Evolutionary conservation across 257 asterid genomes (phyloP).

Genomic region (Plantago major): DNA sequence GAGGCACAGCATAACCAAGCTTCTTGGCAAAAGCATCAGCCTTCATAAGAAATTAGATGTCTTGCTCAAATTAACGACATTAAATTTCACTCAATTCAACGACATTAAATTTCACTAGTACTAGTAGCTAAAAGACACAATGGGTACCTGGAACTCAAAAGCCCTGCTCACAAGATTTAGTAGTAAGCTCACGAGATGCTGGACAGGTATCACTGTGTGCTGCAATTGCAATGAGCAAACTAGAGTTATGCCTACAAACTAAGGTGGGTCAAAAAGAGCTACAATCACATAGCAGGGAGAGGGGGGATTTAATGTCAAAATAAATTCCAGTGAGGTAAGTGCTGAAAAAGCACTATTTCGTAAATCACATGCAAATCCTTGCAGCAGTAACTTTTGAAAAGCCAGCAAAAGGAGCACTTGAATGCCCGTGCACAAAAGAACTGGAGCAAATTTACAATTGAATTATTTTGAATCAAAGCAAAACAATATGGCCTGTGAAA

Average conservation of each 20-base stretch:
- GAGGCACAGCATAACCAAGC: constrained; percentile 76
- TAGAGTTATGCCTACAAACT: neutral
- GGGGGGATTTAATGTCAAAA: too few species aligned
- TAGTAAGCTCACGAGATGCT: constrained; percentile 79
- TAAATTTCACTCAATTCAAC: constrained; percentile 4
- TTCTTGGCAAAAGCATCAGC: constrained; percentile 95
- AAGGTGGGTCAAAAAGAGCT: too few species aligned
- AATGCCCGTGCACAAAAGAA: too few species aligned
- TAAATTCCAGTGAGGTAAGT: too few species aligned
- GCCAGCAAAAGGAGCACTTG: too few species aligned
- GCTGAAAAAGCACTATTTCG: too few species aligned
- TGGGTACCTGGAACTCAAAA: constrained; percentile 89
- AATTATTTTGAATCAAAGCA: too few species aligned
- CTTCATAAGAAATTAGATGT: constrained; percentile 31
- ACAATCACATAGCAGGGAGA: too few species aligned
- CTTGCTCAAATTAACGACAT: constrained; percentile 6
- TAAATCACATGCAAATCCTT: too few species aligned
- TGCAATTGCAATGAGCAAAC: constrained; percentile 46
- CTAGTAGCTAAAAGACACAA: constrained; percentile 4
- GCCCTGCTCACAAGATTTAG: constrained; percentile 94
- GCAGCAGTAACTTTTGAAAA: too few species aligned
- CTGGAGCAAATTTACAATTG: too few species aligned
- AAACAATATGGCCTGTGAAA: too few species aligned
- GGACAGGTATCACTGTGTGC: constrained; percentile 96
- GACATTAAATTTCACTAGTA: neutral